phyloP scores from a whole-genome alignment of 306 rosid genomes.

The Gastrolobium bilobum region DNA sequence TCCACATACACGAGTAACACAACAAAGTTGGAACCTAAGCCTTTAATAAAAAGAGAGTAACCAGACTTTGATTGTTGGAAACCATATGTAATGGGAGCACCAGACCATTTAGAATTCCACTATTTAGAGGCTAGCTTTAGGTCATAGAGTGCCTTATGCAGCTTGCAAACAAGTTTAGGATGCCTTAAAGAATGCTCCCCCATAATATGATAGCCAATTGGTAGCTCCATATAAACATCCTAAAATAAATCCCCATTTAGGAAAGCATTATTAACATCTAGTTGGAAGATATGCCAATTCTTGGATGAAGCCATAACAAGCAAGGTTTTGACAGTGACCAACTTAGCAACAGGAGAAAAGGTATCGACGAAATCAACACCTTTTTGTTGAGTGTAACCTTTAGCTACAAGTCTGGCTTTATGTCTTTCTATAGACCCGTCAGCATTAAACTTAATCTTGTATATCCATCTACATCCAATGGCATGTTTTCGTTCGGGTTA shows the following conservation, averaged over 20 bases:
- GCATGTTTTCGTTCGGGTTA: neutral
- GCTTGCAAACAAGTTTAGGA: neutral
- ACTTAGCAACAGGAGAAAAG: neutral
- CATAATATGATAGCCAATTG: too few species aligned
- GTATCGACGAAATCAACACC: neutral
- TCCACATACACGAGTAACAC: neutral
- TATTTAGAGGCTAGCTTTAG: neutral
- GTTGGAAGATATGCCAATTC: neutral
- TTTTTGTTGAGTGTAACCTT: neutral
- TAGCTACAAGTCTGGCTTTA: neutral
- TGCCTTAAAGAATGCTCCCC: too few species aligned
- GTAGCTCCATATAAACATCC: neutral
- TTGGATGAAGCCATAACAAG: neutral
- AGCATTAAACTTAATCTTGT: neutral
- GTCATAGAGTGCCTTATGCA: neutral
- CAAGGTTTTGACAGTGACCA: neutral
- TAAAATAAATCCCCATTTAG: neutral
- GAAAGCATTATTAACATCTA: neutral
- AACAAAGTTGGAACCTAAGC: neutral
- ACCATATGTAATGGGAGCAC: neutral
- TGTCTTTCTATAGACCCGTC: neutral
- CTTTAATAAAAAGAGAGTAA: neutral
- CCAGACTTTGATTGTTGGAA: neutral
- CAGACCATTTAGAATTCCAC: neutral
- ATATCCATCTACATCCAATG: neutral